Conservation (phyloP, 169 alveolate genomes). For the Plasmodium sp. region DNA sequence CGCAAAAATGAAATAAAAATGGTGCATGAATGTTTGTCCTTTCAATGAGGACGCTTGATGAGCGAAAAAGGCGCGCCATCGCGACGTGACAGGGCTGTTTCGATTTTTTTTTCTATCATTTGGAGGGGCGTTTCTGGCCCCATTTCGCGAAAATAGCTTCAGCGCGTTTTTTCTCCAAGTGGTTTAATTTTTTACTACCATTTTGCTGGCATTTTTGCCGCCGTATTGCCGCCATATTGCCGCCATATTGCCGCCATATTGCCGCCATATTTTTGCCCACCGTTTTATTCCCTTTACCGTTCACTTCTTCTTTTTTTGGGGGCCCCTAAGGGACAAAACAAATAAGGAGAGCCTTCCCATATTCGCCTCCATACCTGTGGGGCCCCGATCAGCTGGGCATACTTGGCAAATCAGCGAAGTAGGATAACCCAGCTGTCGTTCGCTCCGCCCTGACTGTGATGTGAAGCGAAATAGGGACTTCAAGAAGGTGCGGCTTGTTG, state of each 20-base stretch:
- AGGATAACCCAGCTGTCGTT: neutral
- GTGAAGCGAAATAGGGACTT: neutral
- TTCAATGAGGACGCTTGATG: neutral
- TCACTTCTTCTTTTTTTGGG: neutral
- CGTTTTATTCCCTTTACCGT: neutral
- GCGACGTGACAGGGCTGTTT: neutral
- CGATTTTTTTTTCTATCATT: neutral
- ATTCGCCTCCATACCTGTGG: neutral
- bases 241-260: neutral
- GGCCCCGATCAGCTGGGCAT: neutral
- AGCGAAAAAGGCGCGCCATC: neutral
- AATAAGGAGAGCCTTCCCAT: neutral
- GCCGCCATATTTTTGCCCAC: neutral
- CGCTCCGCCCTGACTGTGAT: neutral
- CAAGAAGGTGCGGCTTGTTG: neutral
- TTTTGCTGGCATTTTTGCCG: neutral
- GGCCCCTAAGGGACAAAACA: neutral
- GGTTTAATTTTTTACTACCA: neutral
- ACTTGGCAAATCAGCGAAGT: neutral
- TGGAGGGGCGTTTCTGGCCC: neutral
- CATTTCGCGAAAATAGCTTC: neutral
- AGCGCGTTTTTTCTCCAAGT: neutral
- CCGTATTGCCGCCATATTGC: neutral
- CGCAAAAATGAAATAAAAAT: neutral
- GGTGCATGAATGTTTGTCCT: neutral